Evolutionary conservation across 495 filamentous ascomycete species (phyloP).

Genomic region (Wilcoxina mikolae): DNA sequence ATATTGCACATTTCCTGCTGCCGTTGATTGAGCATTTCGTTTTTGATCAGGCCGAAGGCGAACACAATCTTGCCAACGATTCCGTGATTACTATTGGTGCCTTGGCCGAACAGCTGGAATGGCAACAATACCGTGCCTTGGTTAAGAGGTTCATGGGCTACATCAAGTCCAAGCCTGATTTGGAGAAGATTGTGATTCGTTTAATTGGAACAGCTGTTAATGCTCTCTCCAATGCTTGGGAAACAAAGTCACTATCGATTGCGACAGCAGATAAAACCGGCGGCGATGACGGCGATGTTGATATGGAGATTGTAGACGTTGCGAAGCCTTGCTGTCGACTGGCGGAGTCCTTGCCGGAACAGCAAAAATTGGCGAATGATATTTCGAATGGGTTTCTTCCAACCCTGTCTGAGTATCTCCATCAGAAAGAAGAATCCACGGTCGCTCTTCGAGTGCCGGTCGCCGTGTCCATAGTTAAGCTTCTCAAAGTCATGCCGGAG

Average conservation of each 20-base stretch:
- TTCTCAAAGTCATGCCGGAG: conserved; percentile 63
- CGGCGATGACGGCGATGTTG: conserved; percentile 30
- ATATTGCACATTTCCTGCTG: conserved; percentile 73
- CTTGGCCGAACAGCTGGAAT: conserved; percentile 62
- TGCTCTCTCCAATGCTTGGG: conserved; percentile 38
- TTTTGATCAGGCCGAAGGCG: conserved; percentile 63
- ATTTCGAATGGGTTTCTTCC: conserved; percentile 62
- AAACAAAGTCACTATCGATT: no score
- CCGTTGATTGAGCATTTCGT: conserved; percentile 89
- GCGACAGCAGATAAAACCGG: conserved; percentile 27
- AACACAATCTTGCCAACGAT: conserved; percentile 72
- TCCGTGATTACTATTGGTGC: conserved; percentile 58
- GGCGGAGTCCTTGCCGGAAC: conserved; percentile 48
- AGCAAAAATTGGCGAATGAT: conserved; percentile 57
- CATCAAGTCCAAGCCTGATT: conserved; percentile 62
- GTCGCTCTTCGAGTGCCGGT: conserved; percentile 84
- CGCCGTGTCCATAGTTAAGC: conserved; percentile 70
- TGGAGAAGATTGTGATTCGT: conserved; percentile 71
- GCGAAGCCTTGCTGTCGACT: conserved; percentile 32
- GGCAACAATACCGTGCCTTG: conserved; percentile 77
- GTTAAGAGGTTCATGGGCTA: conserved; percentile 67
- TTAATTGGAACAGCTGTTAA: conserved; percentile 70
- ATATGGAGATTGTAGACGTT: conserved; percentile 15
- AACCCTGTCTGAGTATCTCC: conserved; percentile 60
- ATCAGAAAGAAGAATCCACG: conserved; percentile 82